Percentiles rank a stretch among this genome's conserved stretches.
Evolutionary conservation across 305 asterid genomes (phyloP).

Genomic region (Solanum hybrid): DNA sequence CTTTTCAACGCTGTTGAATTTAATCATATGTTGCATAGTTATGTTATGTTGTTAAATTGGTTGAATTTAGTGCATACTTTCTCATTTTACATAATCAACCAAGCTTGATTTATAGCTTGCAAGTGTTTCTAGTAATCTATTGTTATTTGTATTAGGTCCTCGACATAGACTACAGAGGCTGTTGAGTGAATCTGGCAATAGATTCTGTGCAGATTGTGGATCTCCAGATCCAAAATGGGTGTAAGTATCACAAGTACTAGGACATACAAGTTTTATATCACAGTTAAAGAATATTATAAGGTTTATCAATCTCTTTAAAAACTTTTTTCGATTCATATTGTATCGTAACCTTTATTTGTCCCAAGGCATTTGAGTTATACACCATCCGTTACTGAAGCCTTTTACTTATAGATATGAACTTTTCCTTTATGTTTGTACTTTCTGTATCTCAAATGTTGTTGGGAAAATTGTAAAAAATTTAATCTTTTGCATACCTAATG

Average conservation of each 20-base stretch:
- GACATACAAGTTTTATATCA: background rate
- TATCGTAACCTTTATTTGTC: background rate
- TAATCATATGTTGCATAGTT: background rate
- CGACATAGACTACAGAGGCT: constrained; percentile 59
- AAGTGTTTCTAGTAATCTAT: background rate
- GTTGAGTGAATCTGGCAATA: constrained; percentile 61
- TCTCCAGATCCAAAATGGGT: constrained; percentile 97
- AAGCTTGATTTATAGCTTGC: background rate
- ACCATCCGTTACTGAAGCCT: background rate
- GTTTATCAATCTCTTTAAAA: background rate
- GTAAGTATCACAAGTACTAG: constrained; percentile 37
- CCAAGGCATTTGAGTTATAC: background rate
- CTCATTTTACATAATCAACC: background rate
- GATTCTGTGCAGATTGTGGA: constrained; percentile 88
- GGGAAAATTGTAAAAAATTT: background rate
- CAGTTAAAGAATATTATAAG: background rate
- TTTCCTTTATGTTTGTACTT: background rate
- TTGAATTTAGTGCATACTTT: background rate
- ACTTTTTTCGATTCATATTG: background rate
- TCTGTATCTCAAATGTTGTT: background rate
- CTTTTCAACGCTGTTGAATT: background rate
- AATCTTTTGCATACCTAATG: background rate
- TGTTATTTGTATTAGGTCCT: constrained; percentile 38
- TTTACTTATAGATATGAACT: background rate
- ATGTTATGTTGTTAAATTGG: background rate